Evolutionary conservation across 2,329 filamentous ascomycete species (phyloP), one percentile per base, ranked within the genome.

Genomic region (Gaeumannomyces sp.): DNA sequence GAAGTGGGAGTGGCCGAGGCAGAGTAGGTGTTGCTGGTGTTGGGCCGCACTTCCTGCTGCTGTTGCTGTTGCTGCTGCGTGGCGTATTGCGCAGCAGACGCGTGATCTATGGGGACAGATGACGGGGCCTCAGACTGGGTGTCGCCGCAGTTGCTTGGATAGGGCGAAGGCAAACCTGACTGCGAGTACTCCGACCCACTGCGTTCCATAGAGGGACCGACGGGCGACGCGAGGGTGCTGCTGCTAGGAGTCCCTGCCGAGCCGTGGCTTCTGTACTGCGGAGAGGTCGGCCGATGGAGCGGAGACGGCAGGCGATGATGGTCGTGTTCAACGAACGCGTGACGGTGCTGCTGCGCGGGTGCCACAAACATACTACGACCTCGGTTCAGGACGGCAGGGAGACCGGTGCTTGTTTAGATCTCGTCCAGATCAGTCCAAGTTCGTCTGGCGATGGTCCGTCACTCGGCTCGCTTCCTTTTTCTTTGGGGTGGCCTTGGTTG

Each of bases 41-140:
- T 61, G 66, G 88, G 80, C 77, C 91, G 87, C 74, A 88, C 87
- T 81, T 97, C 93, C 81, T 90, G 89, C 56, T 63, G 62, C 22
- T 60, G 59, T 7, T 28, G 29, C 57, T 28, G 29, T 10, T 59
- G 57, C 61, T 53, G 45, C 76, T 91, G 89, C 74, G 88, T 87
- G 72, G 90, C 84, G 80, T 96, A 96, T 80, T 94, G 90, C 81
- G 90, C 91, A 90, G 91, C 89, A 91, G 93, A 91, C 80, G 90
- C 85, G 85, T 92, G 91, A 90, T 96, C 93, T 95, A 90, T 87
- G 81, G 85, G 76, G 27, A 59, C 56, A 68, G 81, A 81, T 77
- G 45, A 53, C 45, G 89, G 86, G 77, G 85, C 88, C 90, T 96
- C 92, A 93, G 92, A 93, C 83, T 89, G 85, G 80, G 85, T 80